Evolutionary conservation across 495 filamentous ascomycete genomes (phyloP), one percentile per base, ranked within the genome.

Genomic region (Parmelia sp.): DNA sequence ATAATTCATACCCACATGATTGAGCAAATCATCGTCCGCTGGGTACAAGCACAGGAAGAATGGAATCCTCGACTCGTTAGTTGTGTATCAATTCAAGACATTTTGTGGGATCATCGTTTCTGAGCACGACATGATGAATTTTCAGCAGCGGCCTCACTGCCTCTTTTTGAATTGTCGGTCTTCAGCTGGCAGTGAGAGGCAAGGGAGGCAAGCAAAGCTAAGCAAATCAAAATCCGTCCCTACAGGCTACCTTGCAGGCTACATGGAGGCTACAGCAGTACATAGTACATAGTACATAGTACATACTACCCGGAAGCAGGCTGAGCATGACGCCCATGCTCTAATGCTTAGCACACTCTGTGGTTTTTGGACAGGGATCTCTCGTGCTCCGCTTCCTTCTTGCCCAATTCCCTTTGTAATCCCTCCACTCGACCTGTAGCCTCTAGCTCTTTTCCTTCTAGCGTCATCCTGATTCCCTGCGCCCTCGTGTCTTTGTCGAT

Each of bases 401-500:
- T 44, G 14, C 39, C 14, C 12, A 40, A n/a, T n/a, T 36, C 10
- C 35, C 35, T 10, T 36, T 36, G 35, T 36, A 36, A 4, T 36
- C 35, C 35, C 10, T 5, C 35, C 10, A 36, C 35, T 36, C 35
- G 10, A 5, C 5, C 14, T 44, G 40, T n/a, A n/a, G n/a, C n/a
- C 40, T 44, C 17, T 21, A 15, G n/a, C 44, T 55, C 51, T 4
- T 55, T 33, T 25, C 8, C 15, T 15, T 42, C 12, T 59, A 59
- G 57, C 57, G 57, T 17, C 57, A 59, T 59, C 35, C 57, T 42
- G 8, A 35, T 59, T 59, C 57, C 57, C 57, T 59, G 57, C 57
- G 57, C 57, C 57, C 57, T 59, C 57, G 57, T 59, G 57, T 59
- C 57, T 59, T 59, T 33, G 57, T 42, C 57, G 57, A 59, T 59